A percentile compares a stretch with the other conserved stretches of the same genome.
phyloP scores from a whole-genome alignment of 208 protist genomes.

The Leishmania martiniquensis region DNA sequence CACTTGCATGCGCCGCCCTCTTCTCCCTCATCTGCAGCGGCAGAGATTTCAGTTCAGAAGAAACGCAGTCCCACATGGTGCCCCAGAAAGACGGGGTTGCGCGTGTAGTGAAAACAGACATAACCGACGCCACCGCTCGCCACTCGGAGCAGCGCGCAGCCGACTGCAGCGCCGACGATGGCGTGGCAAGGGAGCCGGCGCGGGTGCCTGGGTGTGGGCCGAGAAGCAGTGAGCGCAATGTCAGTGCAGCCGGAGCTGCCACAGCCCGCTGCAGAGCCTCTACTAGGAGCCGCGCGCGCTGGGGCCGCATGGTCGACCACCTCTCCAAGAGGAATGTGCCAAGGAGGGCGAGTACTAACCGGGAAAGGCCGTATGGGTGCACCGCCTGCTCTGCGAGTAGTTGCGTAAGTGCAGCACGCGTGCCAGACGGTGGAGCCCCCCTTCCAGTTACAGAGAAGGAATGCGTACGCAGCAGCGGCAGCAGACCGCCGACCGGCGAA shows the following conservation, averaged over 20 bases:
- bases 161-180: not conserved
- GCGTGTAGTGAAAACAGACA: not conserved
- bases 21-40: constrained; percentile 1
- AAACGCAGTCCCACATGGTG: constrained; percentile 11
- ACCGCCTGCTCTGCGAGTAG: constrained; percentile 2
- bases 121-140: constrained; percentile 17
- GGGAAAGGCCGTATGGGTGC: constrained; percentile 17
- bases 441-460: not conserved
- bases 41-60: constrained; percentile 10
- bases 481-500: not conserved
- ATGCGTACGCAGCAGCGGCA: not conserved
- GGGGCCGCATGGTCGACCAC: not conserved
- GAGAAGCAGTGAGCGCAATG: constrained; percentile 5
- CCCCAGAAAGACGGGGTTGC: constrained; percentile 6
- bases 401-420: not conserved
- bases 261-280: constrained; percentile 15
- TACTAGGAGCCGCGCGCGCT: not conserved
- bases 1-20: not conserved
- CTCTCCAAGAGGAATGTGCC: not conserved
- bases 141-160: constrained; percentile 5
- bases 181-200: not conserved
- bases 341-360: constrained; percentile 2
- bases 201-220: not conserved
- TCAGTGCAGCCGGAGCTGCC: constrained; percentile 12
- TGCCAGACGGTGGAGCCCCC: not conserved